These are phyloP conservation scores for Botrytis elliptica DNA, from an alignment of 2,329 filamentous ascomycete genomes.

Conservation along the genomic window DNA sequence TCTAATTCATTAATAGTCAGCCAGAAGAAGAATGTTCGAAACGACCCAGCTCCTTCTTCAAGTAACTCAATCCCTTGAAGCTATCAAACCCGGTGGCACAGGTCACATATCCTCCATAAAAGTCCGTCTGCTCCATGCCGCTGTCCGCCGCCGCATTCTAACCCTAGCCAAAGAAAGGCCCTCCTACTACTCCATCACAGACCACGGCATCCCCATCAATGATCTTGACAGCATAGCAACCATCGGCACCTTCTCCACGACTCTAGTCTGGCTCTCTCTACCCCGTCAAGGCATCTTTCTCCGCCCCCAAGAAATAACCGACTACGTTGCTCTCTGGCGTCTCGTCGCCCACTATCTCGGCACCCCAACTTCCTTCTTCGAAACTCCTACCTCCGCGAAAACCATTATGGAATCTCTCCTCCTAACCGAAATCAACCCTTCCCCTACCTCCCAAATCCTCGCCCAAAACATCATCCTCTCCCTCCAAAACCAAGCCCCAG, in stretches of 20 bases:
- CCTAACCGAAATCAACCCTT: slow-evolving; percentile 64
- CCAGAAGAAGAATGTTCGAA: slow-evolving; percentile 64
- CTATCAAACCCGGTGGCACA: slow-evolving; percentile 65
- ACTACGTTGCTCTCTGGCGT: slow-evolving; percentile 75
- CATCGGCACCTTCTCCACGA: slow-evolving; percentile 67
- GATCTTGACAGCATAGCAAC: slow-evolving; percentile 74
- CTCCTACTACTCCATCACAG: slow-evolving; percentile 59
- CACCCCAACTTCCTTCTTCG: slow-evolving; percentile 61
- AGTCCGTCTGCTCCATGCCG: slow-evolving; percentile 67
- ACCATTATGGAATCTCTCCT: slow-evolving; percentile 67
- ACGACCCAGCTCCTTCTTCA: slow-evolving; percentile 76
- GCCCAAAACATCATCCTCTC: slow-evolving; percentile 74
- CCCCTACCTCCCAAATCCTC: slow-evolving; percentile 59
- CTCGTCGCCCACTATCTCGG: slow-evolving; percentile 72
- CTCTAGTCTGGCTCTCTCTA: slow-evolving; percentile 65
- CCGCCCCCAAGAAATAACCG: slow-evolving; percentile 58
- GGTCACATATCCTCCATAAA: slow-evolving; percentile 64
- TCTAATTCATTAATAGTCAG: slow-evolving; percentile 44
- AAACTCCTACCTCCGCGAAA: slow-evolving; percentile 54
- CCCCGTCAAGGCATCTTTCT: slow-evolving; percentile 72
- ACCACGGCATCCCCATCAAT: slow-evolving; percentile 67
- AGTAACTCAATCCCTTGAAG: slow-evolving; percentile 62
- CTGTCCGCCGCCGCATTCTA: slow-evolving; percentile 64
- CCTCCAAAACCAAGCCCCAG: slow-evolving; percentile 64
- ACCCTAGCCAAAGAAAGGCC: slow-evolving; percentile 55